Base-by-base conservation (phyloP, 306 rosid genomes). In the Pterocarpus santalinus region DNA sequence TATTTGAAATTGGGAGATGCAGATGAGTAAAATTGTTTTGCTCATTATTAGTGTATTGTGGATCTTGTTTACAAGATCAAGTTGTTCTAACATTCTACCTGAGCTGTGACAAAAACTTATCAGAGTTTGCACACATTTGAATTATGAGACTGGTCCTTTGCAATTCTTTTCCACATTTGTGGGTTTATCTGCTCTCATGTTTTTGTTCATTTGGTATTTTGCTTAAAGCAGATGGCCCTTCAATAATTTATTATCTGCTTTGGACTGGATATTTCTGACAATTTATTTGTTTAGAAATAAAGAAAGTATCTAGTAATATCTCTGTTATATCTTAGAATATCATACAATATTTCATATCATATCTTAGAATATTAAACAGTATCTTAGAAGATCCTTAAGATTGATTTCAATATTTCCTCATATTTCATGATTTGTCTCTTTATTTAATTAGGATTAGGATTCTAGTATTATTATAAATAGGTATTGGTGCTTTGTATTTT, bases 11-110 rank as follows among this genome's bases (percentile, higher is more conserved):
- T 28, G 36, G 46, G 34, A 55, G 53, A 55, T 73, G 58, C 39
- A 32, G 72, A 49, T 53, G 14, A 41, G 53, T 2, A 30, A 41
- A 11, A 0, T 3, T 35, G n/a, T 15, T 78, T 78, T 56, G 43
- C 5, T 9, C 13, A 39, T 30, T 55, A 36, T 13, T n/a, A 22
- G 75, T 17, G 7, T 39, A 15, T 39, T 52, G 7, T 36, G 30
- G 74, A 39, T 72, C 7, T 32, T 61, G 22, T 43, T 63, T 16
- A 13, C 2, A n/a, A 58, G 46, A 46, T 65, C 49, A 17, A 30
- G 57, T 60, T 79, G 34, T 57, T 69, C 16, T 51, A 8, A 14
- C 30, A 61, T 70, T 60, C 36, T 80, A 11, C 49, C 13, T 39
- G 39, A 38, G 43, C 16, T 62, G 12, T 46, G 71, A 34, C 8